Percentiles rank a stretch among this genome's conserved stretches.
Evolutionary conservation across 768 basidiomycete genomes (phyloP).

Genomic region (Boletus barrowsii): DNA sequence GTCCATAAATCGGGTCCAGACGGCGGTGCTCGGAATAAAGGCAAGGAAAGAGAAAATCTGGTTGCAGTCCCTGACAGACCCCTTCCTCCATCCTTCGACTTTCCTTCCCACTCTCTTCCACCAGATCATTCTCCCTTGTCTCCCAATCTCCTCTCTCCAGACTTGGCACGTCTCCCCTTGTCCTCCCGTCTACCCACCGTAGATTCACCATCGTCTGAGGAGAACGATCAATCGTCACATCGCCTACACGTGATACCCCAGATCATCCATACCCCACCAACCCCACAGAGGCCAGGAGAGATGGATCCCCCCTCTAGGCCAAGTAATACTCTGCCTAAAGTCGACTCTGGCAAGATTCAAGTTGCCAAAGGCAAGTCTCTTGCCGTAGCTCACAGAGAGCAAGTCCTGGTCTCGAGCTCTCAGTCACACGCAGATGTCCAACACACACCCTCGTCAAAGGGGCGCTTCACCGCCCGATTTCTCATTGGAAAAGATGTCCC

Average conservation of each 20-base stretch:
- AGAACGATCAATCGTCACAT: conserved; percentile 26
- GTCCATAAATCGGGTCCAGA: conserved; percentile 15
- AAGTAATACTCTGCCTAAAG: conserved; percentile 1
- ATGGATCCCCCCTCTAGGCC: conserved; percentile 7
- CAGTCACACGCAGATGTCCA: conserved; percentile 12
- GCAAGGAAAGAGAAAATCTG: conserved; percentile 24
- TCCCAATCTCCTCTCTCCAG: conserved; percentile 11
- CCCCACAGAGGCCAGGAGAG: conserved; percentile 29
- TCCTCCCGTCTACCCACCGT: conserved; percentile 22
- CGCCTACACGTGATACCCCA: conserved; percentile 25
- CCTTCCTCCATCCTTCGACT: conserved; percentile 14
- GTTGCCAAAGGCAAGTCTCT: conserved; percentile 12
- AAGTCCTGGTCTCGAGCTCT: conserved; percentile 26
- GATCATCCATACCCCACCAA: conserved; percentile 37
- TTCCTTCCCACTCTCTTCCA: conserved; percentile 23
- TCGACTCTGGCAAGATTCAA: conserved; percentile 11
- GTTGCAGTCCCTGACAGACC: not conserved
- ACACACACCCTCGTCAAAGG: conserved; percentile 7
- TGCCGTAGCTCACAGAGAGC: conserved; percentile 22
- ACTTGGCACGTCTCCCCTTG: conserved; percentile 3
- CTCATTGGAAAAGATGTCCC: conserved; percentile 25
- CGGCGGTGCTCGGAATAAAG: conserved; percentile 19
- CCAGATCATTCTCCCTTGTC: conserved; percentile 13
- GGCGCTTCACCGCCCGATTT: conserved; percentile 32
- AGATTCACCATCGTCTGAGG: conserved; percentile 26